Evolutionary conservation across 495 filamentous ascomycete species (phyloP), one percentile per base, ranked within the genome.

Genomic region (Apodospora peruviana): DNA sequence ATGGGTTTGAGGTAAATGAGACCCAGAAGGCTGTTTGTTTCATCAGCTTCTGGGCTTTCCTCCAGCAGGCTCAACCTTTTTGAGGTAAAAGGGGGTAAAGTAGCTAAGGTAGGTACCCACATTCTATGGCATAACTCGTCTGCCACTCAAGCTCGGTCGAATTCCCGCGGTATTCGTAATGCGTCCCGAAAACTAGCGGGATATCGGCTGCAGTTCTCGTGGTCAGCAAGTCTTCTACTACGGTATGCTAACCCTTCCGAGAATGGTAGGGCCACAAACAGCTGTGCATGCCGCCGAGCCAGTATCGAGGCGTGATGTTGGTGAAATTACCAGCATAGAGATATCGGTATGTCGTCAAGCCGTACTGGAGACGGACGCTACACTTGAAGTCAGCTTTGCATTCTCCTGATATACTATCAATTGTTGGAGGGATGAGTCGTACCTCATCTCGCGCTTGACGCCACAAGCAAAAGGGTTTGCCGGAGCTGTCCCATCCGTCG

Each of bases 201-300:
- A 76, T 51, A 32, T 76, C 73, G 11, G 63, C 49, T 52, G 43
- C 23, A 40, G 23, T 5, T 32, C n/a, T n/a, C 2, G 43, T n/a
- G 16, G 43, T 45, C 25, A 45, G 43, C 17, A 18, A 25, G 14
- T 11, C 0, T 19, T 20, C 3, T 12, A 12, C 4, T 11, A 23
- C 2, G 1, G 25, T 32, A 7, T 32, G 27, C 14, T 32, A 32
- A 14, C 27, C 27, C 7, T 14, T 32, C 27, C 27, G 7, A 19
- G n/a, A 5, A 1, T n/a, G 11, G 12, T 2, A 18, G 27, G 40
- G 12, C 17, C 23, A 23, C 48, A 17, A 12, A 50, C 48, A 51
- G 17, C 53, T 46, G 48, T 76, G 73, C 51, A 67, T 73, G 9
- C 70, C 68, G 11, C 72, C 71, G 45, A 70, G 56, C 61, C 62